A percentile compares a stretch with the other conserved stretches of the same genome.
These are phyloP conservation scores for Septoria petroselini DNA, from an alignment of 2,329 filamentous ascomycete species.

Conservation along the genomic window DNA sequence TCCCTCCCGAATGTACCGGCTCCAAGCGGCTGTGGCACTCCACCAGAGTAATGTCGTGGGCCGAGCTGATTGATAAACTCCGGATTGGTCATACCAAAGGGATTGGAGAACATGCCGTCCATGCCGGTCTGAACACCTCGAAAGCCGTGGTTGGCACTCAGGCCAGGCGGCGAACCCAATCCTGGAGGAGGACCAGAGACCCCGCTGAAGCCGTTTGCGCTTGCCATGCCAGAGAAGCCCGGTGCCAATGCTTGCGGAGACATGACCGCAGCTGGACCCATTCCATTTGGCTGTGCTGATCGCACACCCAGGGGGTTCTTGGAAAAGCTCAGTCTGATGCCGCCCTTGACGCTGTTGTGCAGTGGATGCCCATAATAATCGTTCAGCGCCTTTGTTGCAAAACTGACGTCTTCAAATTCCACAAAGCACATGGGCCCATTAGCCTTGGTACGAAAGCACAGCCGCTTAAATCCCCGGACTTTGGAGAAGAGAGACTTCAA, in stretches of 20 bases:
- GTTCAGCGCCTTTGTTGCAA: slow-evolving; percentile 84
- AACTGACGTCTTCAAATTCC: slow-evolving; percentile 91
- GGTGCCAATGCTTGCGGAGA: slow-evolving; percentile 53
- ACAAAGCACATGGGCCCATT: slow-evolving; percentile 99
- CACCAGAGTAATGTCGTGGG: slow-evolving; percentile 30
- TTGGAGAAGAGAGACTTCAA: slow-evolving; percentile 90
- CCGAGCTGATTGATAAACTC: slow-evolving; percentile 28
- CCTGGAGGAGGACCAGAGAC: slow-evolving; percentile 70
- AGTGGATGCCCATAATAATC: slow-evolving; percentile 84
- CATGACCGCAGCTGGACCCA: slow-evolving; percentile 51
- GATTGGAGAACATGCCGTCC: slow-evolving; percentile 34
- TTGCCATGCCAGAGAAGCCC: slow-evolving; percentile 58
- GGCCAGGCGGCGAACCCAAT: slow-evolving; percentile 64
- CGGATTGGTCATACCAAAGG: slow-evolving; percentile 26
- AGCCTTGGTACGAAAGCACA: slow-evolving; percentile 91
- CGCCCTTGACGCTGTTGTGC: slow-evolving; percentile 90
- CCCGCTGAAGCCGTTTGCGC: slow-evolving; percentile 62
- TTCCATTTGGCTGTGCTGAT: slow-evolving; percentile 63
- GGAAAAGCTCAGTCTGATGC: slow-evolving; percentile 92
- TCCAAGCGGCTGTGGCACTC: slow-evolving; percentile 31
- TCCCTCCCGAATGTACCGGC: slow-evolving; percentile 30
- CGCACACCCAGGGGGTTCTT: slow-evolving; percentile 95
- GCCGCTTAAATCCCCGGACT: slow-evolving; percentile 88
- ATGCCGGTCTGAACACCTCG: slow-evolving; percentile 24
- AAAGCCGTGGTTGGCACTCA: slow-evolving; percentile 21